These are phyloP conservation scores for Cicer cuneatum DNA, from an alignment of 306 rosid genomes.

Conservation along the genomic window DNA sequence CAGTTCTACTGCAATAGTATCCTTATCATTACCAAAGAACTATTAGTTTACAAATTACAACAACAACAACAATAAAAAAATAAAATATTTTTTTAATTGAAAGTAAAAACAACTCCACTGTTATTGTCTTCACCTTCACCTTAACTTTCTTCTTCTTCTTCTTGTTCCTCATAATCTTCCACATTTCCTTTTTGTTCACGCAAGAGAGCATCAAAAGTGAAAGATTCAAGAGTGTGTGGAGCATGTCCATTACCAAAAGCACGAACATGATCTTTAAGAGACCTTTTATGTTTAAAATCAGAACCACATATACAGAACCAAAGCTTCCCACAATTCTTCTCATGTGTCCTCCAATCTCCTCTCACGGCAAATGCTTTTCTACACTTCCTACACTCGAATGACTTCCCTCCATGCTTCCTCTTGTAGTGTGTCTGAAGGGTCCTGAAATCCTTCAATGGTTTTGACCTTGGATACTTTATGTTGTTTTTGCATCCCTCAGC, in stretches of 20 bases:
- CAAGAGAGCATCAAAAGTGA: slow-evolving; percentile 6
- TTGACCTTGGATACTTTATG: slow-evolving; percentile 79
- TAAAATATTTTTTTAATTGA: not conserved
- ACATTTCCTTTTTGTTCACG: slow-evolving; percentile 41
- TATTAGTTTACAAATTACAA: not conserved
- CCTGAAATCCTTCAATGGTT: slow-evolving; percentile 85
- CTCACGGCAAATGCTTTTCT: slow-evolving; percentile 82
- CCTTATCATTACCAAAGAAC: no score
- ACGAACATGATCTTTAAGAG: slow-evolving; percentile 83
- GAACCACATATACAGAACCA: slow-evolving; percentile 98
- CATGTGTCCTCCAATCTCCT: slow-evolving; percentile 97
- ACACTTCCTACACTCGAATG: slow-evolving; percentile 88
- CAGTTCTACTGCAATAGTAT: no score
- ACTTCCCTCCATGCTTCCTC: slow-evolving; percentile 91
- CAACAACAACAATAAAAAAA: not conserved
- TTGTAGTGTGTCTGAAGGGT: slow-evolving; percentile 95
- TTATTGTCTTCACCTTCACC: slow-evolving; percentile 36
- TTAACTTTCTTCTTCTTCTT: slow-evolving; percentile 24
- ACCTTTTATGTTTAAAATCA: slow-evolving; percentile 92
- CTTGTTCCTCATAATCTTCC: slow-evolving; percentile 4
- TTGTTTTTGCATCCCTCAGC: slow-evolving; percentile 92
- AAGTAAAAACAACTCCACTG: slow-evolving; percentile 13
- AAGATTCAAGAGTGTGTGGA: slow-evolving; percentile 55
- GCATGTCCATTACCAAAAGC: slow-evolving; percentile 77
- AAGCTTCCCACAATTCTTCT: slow-evolving; percentile 93